Conservation (phyloP, 2,329 filamentous ascomycete genomes). For the Aschersonia sp. region DNA sequence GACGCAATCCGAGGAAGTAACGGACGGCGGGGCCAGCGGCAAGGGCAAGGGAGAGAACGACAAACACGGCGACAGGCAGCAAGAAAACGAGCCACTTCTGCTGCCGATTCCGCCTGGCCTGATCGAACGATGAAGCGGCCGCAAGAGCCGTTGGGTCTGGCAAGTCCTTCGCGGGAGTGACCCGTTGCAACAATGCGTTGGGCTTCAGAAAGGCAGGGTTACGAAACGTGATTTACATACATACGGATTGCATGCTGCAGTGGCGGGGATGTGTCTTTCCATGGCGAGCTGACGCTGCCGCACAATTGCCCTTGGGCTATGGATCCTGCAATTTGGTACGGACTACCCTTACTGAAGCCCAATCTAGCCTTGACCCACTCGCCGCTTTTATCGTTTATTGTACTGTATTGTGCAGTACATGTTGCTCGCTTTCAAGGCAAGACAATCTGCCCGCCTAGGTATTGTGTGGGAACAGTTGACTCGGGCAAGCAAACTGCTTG, state of each 20-base stretch:
- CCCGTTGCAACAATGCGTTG: neutral
- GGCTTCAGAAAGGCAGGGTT: neutral
- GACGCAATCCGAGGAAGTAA: neutral
- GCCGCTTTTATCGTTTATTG: neutral
- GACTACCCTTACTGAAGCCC: neutral
- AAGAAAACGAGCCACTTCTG: too few relatives aligned
- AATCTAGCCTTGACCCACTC: neutral
- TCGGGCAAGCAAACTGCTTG: too few relatives aligned
- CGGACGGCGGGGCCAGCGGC: neutral
- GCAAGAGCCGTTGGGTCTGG: neutral
- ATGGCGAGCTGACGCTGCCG: constrained; percentile 2
- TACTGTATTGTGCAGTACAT: neutral
- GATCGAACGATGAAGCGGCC: too few relatives aligned
- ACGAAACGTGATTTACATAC: neutral
- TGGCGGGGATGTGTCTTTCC: neutral
- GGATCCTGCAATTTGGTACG: neutral
- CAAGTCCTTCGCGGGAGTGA: neutral
- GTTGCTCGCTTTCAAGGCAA: neutral
- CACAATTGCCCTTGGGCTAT: neutral
- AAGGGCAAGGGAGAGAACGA: neutral
- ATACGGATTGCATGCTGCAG: neutral
- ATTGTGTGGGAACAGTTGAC: too few relatives aligned
- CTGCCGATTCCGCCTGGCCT: too few relatives aligned
- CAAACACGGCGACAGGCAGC: too few relatives aligned
- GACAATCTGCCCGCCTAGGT: neutral